A percentile compares a stretch with the other conserved stretches of the same genome.
Evolutionary conservation across 225 moss, liverwort and hornwort genomes (phyloP).

Genomic region (Ulota crispa): DNA sequence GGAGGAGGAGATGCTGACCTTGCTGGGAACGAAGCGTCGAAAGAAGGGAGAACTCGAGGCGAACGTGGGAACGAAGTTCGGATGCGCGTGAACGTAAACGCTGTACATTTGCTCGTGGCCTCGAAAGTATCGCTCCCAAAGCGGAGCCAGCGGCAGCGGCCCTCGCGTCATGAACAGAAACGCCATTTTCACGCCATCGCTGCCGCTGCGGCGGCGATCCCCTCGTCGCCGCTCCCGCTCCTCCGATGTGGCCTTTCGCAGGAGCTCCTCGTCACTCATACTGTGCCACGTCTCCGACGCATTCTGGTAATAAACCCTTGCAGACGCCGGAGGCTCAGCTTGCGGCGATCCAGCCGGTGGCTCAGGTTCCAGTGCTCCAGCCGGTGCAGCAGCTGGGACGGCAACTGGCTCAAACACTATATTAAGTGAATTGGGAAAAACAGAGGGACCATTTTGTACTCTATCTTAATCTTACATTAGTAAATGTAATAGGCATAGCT

Average conservation of each 20-base stretch:
- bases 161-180: constrained; percentile 44
- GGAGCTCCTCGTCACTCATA: constrained; percentile 35
- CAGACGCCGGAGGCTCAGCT: not conserved
- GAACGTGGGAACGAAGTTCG: constrained; percentile 25
- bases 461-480: no score
- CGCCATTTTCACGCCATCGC: constrained; percentile 16
- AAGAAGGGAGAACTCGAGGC: constrained; percentile 35
- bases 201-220: no score
- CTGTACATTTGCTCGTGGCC: constrained; percentile 14
- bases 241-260: constrained; percentile 25
- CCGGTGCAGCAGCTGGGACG: no score
- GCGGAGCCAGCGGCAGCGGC: constrained; percentile 30
- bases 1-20: constrained; percentile 22
- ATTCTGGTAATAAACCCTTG: constrained; percentile 30
- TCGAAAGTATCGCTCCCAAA: constrained; percentile 50
- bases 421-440: no score
- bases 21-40: constrained; percentile 48
- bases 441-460: no score
- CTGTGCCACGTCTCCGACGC: constrained; percentile 50
- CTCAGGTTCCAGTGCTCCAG: no score
- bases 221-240: not conserved
- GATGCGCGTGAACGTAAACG: constrained; percentile 48
- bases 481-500: no score
- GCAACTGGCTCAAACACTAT: no score
- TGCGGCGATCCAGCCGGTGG: no score